Percentiles rank a stretch among this genome's conserved stretches.
Conservation (phyloP, 106 monocot species). For the Dioscorea dumetorum region DNA sequence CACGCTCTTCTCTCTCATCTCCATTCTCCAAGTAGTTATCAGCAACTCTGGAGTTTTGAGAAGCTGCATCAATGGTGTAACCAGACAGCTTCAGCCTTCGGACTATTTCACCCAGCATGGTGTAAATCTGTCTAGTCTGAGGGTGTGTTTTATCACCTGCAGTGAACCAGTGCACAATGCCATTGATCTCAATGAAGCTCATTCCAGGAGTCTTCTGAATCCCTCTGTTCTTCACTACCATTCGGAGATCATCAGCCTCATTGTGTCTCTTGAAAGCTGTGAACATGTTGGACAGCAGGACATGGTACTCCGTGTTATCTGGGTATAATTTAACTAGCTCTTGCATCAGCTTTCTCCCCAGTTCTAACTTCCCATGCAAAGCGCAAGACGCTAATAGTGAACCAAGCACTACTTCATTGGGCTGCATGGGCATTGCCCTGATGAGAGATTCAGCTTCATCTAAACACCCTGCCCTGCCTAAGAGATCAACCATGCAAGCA, state of each 20-base stretch:
- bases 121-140: conserved; percentile 28
- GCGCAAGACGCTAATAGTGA: conserved; percentile 55
- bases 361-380: conserved; percentile 32
- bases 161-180: conserved; percentile 45
- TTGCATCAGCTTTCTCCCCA: conserved; percentile 28
- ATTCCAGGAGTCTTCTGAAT: conserved; percentile 40
- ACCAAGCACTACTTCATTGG: conserved; percentile 72
- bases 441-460: conserved; percentile 54
- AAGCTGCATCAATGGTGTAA: conserved; percentile 18
- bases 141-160: conserved; percentile 54
- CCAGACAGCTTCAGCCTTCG: conserved; percentile 29
- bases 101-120: conserved; percentile 41
- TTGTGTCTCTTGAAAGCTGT: conserved; percentile 20
- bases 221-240: conserved; percentile 24
- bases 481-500: conserved; percentile 67
- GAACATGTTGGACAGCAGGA: conserved; percentile 44
- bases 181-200: conserved; percentile 50
- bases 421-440: conserved; percentile 44
- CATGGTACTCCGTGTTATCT: conserved; percentile 25
- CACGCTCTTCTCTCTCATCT: conserved; percentile 32
- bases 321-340: conserved; percentile 36
- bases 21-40: conserved; percentile 6
- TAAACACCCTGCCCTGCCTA: conserved; percentile 51
- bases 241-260: conserved; percentile 30
- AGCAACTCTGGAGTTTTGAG: conserved; percentile 13